These are phyloP conservation scores for Ceratobasidium sp. DNA, from an alignment of 1,284 basidiomycete species.

Conservation along the genomic window DNA sequence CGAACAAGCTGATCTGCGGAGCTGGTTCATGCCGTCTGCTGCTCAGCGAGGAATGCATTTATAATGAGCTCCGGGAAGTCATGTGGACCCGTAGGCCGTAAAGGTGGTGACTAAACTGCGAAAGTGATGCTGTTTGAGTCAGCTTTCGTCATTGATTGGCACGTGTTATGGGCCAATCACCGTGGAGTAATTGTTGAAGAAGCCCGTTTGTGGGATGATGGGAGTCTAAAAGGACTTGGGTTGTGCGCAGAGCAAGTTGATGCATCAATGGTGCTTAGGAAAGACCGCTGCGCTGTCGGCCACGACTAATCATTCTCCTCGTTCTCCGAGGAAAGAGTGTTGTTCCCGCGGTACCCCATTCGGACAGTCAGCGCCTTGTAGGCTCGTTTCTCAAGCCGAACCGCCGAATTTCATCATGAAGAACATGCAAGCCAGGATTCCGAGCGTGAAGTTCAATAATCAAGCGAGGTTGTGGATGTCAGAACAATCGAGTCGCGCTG, in stretches of 20 bases:
- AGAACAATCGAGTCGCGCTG: too few species aligned
- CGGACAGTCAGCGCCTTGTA: too few species aligned
- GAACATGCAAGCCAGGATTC: too few species aligned
- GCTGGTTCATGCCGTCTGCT: neutral
- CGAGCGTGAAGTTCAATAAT: too few species aligned
- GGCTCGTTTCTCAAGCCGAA: too few species aligned
- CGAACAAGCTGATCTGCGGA: neutral
- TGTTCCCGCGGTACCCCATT: too few species aligned
- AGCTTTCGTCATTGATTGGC: neutral
- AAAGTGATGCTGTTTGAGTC: neutral
- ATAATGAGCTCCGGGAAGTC: neutral
- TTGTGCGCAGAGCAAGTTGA: neutral
- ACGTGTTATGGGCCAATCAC: neutral
- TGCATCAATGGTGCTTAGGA: neutral
- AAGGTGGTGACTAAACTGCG: neutral
- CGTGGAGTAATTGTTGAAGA: neutral
- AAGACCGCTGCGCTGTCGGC: neutral
- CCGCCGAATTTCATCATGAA: too few species aligned
- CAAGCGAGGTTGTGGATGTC: too few species aligned
- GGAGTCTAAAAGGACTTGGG: neutral
- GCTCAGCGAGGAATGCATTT: neutral
- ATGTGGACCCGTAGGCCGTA: neutral
- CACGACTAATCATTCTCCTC: neutral
- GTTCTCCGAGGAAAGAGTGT: neutral
- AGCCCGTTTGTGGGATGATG: too few species aligned